phyloP scores from a whole-genome alignment of 768 basidiomycete genomes.

The Grammothele lineata region DNA sequence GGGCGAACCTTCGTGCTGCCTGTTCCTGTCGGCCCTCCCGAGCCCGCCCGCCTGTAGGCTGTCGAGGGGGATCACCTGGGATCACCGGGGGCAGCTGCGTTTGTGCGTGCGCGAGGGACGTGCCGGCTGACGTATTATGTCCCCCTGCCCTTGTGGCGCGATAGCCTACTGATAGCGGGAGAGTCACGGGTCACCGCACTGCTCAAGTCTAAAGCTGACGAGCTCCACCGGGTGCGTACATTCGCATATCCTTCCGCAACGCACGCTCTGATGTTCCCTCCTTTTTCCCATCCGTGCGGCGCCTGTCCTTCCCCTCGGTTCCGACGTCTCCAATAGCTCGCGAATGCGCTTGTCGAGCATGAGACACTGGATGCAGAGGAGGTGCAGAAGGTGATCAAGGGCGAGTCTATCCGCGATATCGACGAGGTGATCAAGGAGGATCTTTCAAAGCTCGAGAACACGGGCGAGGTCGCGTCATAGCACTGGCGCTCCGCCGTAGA shows the following conservation, averaged over 20 bases:
- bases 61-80: no score
- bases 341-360: slow-evolving; percentile 88
- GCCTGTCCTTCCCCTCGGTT: slow-evolving; percentile 2
- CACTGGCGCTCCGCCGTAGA: slow-evolving; percentile 1
- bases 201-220: slow-evolving; percentile 38
- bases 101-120: slow-evolving; percentile 1
- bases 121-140: slow-evolving; percentile 5
- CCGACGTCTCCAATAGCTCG: slow-evolving; percentile 53
- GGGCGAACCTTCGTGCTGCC: background rate
- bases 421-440: slow-evolving; percentile 63
- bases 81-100: background rate
- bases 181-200: slow-evolving; percentile 39
- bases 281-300: background rate
- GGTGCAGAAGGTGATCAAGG: slow-evolving; percentile 80
- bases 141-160: slow-evolving; percentile 10
- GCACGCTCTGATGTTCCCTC: background rate
- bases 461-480: slow-evolving; percentile 13
- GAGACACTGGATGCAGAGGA: slow-evolving; percentile 89
- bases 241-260: slow-evolving; percentile 16
- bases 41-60: no score
- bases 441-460: slow-evolving; percentile 21
- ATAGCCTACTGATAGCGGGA: slow-evolving; percentile 46
- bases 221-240: slow-evolving; percentile 40
- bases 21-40: no score
- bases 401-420: slow-evolving; percentile 72